phyloP scores from a whole-genome alignment of 2,329 filamentous ascomycete species.

The Aureobasidium sp. region DNA sequence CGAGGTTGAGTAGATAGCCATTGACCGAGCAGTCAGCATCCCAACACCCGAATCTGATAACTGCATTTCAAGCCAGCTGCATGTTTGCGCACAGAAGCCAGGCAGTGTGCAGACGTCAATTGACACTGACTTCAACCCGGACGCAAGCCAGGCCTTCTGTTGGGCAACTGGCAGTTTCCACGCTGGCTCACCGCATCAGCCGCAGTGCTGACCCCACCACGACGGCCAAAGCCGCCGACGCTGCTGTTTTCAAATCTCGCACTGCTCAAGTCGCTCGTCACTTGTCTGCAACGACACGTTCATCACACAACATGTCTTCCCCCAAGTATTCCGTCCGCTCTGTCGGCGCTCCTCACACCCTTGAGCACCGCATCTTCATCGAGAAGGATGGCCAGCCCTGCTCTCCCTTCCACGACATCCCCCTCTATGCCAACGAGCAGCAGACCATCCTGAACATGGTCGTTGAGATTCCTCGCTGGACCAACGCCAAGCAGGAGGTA shows the following conservation, averaged over 20 bases:
- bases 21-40: constrained; percentile 3
- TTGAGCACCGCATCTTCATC: constrained; percentile 95
- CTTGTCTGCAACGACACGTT: constrained; percentile 25
- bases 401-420: constrained; percentile 97
- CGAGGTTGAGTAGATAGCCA: neutral
- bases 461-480: constrained; percentile 99
- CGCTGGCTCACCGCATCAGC: constrained; percentile 21
- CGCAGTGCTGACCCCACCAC: constrained; percentile 24
- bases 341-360: constrained; percentile 81
- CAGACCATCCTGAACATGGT: constrained; percentile 98
- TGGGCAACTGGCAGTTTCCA: constrained; percentile 18
- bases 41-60: neutral
- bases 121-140: neutral
- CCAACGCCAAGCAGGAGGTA: constrained; percentile 99
- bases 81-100: constrained; percentile 11
- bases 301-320: constrained; percentile 46
- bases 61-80: neutral
- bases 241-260: constrained; percentile 36
- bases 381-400: constrained; percentile 93
- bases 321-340: constrained; percentile 73
- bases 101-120: constrained; percentile 10
- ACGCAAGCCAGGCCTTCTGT: constrained; percentile 11
- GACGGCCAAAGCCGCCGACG: constrained; percentile 20
- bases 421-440: constrained; percentile 93
- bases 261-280: constrained; percentile 35